These are phyloP conservation scores for Entomortierella beljakovae DNA, from an alignment of 192 early-diverging fungal genomes.

Conservation along the genomic window DNA sequence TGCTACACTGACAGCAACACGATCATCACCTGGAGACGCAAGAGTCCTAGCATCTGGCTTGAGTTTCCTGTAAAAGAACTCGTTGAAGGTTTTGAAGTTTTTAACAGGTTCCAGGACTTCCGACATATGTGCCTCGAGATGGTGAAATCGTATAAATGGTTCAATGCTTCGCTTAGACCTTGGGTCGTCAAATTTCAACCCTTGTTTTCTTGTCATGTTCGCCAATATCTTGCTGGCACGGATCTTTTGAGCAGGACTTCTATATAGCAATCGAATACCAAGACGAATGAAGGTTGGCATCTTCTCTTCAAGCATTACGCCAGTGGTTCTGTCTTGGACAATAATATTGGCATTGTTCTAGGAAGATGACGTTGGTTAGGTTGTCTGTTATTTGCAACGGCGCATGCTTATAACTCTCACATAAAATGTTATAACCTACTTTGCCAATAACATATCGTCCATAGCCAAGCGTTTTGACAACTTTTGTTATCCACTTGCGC, in stretches of 20 bases:
- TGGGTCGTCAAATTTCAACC: slow-evolving; percentile 79
- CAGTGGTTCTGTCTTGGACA: slow-evolving; percentile 75
- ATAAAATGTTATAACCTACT: slow-evolving; percentile 26
- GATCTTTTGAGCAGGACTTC: slow-evolving; percentile 62
- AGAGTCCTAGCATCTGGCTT: slow-evolving; percentile 72
- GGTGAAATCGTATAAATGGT: slow-evolving; percentile 80
- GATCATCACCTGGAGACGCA: slow-evolving; percentile 58
- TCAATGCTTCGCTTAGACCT: slow-evolving; percentile 72
- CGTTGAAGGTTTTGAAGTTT: slow-evolving; percentile 80
- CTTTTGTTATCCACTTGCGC: slow-evolving; percentile 74
- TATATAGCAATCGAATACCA: slow-evolving; percentile 83
- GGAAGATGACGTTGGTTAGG: too few species aligned
- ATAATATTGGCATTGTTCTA: slow-evolving; percentile 82
- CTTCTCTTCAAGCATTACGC: slow-evolving; percentile 78
- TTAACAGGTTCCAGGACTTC: slow-evolving; percentile 78
- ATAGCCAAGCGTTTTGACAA: slow-evolving; percentile 75
- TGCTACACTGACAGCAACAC: slow-evolving; percentile 75
- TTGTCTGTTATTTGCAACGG: too few species aligned
- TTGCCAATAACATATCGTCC: slow-evolving; percentile 71
- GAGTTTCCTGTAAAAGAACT: slow-evolving; percentile 86
- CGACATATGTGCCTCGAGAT: slow-evolving; percentile 64
- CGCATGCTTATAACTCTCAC: too few species aligned
- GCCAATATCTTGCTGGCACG: slow-evolving; percentile 60
- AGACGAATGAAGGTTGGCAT: slow-evolving; percentile 83
- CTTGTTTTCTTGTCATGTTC: slow-evolving; percentile 75